Conservation (phyloP, 805 yeast genomes). For the Saccharomycopsis javanensis region DNA sequence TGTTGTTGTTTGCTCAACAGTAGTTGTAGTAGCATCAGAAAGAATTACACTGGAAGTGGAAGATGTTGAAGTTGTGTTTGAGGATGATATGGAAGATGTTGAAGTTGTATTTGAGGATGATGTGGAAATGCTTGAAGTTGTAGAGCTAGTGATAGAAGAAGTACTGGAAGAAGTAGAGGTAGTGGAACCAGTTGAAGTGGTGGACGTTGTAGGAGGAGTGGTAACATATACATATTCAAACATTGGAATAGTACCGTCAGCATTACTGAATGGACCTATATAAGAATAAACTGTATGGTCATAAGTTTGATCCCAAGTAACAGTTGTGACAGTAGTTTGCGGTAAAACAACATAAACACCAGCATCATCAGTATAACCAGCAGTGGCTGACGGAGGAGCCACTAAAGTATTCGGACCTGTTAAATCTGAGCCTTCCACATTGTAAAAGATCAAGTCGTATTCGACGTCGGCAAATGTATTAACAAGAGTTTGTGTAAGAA, state of each 20-base stretch:
- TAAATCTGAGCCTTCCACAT: background rate
- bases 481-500: too few relatives aligned
- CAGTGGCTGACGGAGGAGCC: too few relatives aligned
- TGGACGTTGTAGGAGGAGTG: background rate
- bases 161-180: background rate
- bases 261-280: background rate
- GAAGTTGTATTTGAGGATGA: background rate
- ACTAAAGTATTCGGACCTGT: too few relatives aligned
- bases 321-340: background rate
- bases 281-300: background rate
- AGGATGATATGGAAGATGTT: background rate
- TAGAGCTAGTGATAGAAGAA: background rate
- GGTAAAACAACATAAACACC: background rate
- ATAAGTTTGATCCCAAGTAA: background rate
- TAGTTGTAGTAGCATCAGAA: background rate
- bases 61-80: background rate
- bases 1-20: background rate
- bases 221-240: background rate
- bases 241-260: background rate
- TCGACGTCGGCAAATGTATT: too few relatives aligned
- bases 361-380: background rate
- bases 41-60: background rate
- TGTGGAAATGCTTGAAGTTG: background rate
- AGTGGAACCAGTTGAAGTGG: too few relatives aligned
- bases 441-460: too few relatives aligned